Conservation (phyloP, 345 rosid species). For the Citrus sp. region DNA sequence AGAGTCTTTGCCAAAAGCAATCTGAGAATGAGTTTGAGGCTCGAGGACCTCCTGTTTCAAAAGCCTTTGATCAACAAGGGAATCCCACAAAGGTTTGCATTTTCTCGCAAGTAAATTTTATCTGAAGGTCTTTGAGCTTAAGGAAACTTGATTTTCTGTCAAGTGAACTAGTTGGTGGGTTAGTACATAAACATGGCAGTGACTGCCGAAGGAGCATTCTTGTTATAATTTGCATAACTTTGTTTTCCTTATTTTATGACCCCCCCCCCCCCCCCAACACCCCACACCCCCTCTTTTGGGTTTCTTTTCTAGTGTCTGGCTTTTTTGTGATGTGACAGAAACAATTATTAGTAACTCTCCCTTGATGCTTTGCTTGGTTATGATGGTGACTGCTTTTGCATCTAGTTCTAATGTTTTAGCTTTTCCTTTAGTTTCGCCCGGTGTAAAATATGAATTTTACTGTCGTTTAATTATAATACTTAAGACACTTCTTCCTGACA, state of each 20-base stretch:
- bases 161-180: neutral
- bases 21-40: constrained; percentile 70
- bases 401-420: neutral
- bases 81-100: constrained; percentile 81
- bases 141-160: constrained; percentile 6
- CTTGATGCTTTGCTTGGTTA: neutral
- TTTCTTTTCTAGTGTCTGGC: neutral
- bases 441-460: neutral
- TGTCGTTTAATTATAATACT: neutral
- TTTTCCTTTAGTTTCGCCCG: neutral
- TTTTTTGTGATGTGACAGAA: neutral
- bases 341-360: neutral
- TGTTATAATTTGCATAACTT: neutral
- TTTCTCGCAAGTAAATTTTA: constrained; percentile 15
- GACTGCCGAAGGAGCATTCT: constrained; percentile 3
- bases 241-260: neutral
- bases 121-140: constrained; percentile 11
- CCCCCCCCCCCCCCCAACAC: neutral
- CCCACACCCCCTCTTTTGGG: neutral
- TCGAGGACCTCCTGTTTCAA: constrained; percentile 92
- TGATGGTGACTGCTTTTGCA: constrained; percentile 3
- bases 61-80: constrained; percentile 87
- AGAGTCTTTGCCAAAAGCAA: constrained; percentile 70
- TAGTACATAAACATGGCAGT: neutral
- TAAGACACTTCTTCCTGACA: constrained; percentile 30